Evolutionary conservation across 805 yeast species (phyloP).

Genomic region (Pichia deserticola): DNA sequence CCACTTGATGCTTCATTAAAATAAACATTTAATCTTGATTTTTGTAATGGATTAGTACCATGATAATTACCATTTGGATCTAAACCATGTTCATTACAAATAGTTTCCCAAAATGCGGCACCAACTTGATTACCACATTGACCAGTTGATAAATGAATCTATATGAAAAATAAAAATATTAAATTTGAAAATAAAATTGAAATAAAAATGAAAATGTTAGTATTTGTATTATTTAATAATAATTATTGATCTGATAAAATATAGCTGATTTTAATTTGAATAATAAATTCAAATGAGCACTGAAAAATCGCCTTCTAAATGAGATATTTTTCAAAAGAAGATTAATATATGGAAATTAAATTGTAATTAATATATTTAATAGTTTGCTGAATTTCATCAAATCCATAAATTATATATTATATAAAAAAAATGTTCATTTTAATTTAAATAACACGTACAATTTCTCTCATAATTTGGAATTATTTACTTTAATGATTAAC

Average conservation of each 20-base stretch:
- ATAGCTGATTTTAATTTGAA: too few species aligned
- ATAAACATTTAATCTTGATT: conserved; percentile 59
- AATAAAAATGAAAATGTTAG: background rate
- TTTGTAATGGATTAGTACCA: conserved; percentile 49
- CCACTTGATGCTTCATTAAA: conserved; percentile 82
- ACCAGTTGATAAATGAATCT: conserved; percentile 95
- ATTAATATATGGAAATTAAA: too few species aligned
- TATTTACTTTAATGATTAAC: background rate
- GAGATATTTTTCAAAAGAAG: too few species aligned
- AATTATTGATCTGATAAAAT: too few species aligned
- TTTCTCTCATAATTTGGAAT: conserved; percentile 24
- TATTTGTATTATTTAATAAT: background rate
- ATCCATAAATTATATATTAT: too few species aligned
- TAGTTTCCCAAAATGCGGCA: conserved; percentile 91
- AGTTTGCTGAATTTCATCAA: too few species aligned
- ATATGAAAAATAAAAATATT: conserved; percentile 5
- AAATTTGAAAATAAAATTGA: background rate
- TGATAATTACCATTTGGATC: conserved; percentile 69
- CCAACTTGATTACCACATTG: conserved; percentile 99
- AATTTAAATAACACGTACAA: conserved; percentile 17
- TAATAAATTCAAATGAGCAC: too few species aligned
- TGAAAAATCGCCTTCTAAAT: too few species aligned
- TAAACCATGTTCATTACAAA: conserved; percentile 82
- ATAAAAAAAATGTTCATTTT: too few species aligned
- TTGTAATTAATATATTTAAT: too few species aligned